Conservation (phyloP, 257 asterid genomes). For the Nicotiana knightiana region DNA sequence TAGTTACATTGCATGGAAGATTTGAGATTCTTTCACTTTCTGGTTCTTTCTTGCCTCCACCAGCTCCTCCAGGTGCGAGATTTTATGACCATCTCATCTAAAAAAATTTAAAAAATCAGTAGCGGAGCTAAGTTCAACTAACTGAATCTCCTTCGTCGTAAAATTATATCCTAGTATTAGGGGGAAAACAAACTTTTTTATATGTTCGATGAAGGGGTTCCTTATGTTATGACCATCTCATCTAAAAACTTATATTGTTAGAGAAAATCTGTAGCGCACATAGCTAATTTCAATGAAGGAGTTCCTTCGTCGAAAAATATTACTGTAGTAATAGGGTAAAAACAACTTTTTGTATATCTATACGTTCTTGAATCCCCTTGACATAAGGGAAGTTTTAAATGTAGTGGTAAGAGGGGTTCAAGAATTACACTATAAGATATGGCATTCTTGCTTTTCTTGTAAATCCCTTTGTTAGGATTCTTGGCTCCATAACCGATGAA, state of each 20-base stretch:
- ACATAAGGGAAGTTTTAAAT: not conserved
- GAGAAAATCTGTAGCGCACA: too few species aligned
- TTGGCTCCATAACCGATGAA: not conserved
- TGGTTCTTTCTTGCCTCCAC: conserved; percentile 18
- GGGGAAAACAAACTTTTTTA: too few species aligned
- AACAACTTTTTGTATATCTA: not conserved
- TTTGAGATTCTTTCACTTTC: conserved; percentile 18
- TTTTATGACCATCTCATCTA: not conserved
- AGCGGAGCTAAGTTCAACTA: not conserved
- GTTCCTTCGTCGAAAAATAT: not conserved
- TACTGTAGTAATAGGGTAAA: not conserved
- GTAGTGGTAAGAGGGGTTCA: too few species aligned
- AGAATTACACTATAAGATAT: too few species aligned
- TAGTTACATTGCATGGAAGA: conserved; percentile 11
- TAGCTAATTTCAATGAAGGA: not conserved
- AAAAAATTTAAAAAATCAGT: not conserved
- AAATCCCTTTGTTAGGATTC: not conserved
- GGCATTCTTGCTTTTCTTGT: not conserved
- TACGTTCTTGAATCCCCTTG: not conserved
- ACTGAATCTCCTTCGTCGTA: too few species aligned
- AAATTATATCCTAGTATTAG: too few species aligned
- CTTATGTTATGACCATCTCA: too few species aligned
- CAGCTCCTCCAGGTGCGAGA: conserved; percentile 14
- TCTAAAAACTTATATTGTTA: too few species aligned
- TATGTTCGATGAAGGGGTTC: too few species aligned